These are phyloP conservation scores for Penicillium atrosanguineum DNA, from an alignment of 495 filamentous ascomycete genomes.

Conservation along the genomic window DNA sequence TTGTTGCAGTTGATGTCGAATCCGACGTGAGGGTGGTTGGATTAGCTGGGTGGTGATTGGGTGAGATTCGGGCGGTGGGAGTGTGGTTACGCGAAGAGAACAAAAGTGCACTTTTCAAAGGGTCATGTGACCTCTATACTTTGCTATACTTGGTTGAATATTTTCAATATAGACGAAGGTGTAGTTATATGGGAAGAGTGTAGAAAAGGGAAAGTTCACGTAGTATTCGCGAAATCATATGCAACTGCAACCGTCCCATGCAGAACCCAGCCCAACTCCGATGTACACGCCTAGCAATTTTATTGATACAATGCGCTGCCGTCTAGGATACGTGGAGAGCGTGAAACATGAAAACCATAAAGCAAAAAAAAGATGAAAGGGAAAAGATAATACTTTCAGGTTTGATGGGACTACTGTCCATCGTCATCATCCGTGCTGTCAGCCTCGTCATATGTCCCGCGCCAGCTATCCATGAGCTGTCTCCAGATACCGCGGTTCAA, in stretches of 20 bases:
- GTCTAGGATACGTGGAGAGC: not conserved
- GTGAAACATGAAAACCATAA: constrained; percentile 8
- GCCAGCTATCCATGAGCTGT: constrained; percentile 40
- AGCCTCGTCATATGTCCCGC: constrained; percentile 13
- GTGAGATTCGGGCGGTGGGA: constrained; percentile 16
- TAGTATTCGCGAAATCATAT: not conserved
- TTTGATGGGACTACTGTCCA: not conserved
- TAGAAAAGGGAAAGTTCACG: not conserved
- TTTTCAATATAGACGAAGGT: no score
- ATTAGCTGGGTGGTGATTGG: constrained; percentile 24
- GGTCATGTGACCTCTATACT: constrained; percentile 1
- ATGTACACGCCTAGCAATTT: constrained; percentile 1
- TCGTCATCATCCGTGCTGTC: constrained; percentile 5
- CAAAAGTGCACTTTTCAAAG: constrained; percentile 5
- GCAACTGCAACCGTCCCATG: constrained; percentile 1
- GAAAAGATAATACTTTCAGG: not conserved
- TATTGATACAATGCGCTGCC: constrained; percentile 5
- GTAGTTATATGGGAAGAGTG: no score
- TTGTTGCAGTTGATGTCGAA: constrained; percentile 15
- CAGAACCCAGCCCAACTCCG: constrained; percentile 3
- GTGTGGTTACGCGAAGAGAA: not conserved
- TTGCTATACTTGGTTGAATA: no score
- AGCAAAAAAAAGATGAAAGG: not conserved
- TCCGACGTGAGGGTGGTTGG: constrained; percentile 23
- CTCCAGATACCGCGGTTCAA: constrained; percentile 82